phyloP scores from a whole-genome alignment of 305 asterid species.

The Fraxinus angustifolia region DNA sequence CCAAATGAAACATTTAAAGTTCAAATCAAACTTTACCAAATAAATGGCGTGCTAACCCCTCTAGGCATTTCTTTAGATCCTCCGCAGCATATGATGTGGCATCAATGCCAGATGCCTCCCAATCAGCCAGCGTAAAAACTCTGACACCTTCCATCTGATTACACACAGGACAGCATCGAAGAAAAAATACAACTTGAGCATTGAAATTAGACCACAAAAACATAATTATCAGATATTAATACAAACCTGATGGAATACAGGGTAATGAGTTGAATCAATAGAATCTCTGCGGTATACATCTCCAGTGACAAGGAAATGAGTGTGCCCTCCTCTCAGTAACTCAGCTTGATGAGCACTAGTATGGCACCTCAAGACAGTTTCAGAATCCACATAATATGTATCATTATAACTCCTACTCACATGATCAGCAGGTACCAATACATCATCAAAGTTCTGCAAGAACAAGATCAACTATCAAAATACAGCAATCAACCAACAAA shows the following conservation, averaged over 20 bases:
- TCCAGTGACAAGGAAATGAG: constrained; percentile 83
- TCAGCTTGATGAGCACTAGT: constrained; percentile 99
- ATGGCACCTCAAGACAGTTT: constrained; percentile 92
- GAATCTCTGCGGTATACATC: constrained; percentile 97
- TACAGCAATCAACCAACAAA: constrained; percentile 4
- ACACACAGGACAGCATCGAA: constrained; percentile 19
- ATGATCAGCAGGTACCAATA: constrained; percentile 93
- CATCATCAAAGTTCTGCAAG: constrained; percentile 95
- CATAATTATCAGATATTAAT: not conserved
- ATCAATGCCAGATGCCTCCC: constrained; percentile 70
- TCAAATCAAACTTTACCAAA: constrained; percentile 51
- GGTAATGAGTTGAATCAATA: constrained; percentile 91
- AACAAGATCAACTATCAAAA: constrained; percentile 19
- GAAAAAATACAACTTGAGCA: constrained; percentile 8
- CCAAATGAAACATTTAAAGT: not conserved
- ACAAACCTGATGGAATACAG: constrained; percentile 92
- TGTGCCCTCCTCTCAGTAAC: constrained; percentile 63
- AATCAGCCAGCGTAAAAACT: constrained; percentile 64
- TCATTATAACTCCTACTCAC: constrained; percentile 96
- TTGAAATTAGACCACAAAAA: constrained; percentile 14
- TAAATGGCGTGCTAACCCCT: constrained; percentile 88
- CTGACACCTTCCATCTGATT: constrained; percentile 95
- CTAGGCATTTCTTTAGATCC: constrained; percentile 87
- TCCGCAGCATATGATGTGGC: constrained; percentile 70
- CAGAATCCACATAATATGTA: constrained; percentile 85